Conservation (phyloP, 768 basidiomycete species). For the Amylocystis lapponica region DNA sequence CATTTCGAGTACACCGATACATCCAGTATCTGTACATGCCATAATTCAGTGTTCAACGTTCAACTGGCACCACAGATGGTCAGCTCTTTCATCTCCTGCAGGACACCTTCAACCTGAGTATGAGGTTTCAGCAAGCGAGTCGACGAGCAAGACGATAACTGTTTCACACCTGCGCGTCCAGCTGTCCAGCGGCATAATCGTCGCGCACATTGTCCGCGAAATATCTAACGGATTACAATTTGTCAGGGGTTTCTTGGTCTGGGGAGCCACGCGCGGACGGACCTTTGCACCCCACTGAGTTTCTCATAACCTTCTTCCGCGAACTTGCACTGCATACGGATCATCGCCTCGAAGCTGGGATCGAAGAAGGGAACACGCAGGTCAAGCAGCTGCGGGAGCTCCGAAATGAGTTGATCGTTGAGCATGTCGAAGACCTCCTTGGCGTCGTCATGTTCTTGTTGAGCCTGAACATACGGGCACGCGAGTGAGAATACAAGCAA, state of each 20-base stretch:
- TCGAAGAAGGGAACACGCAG: conserved; percentile 97
- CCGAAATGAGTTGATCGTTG: conserved; percentile 86
- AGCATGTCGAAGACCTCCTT: conserved; percentile 92
- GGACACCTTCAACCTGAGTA: conserved; percentile 82
- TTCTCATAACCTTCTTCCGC: conserved; percentile 99
- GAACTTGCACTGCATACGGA: conserved; percentile 94
- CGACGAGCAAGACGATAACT: background rate
- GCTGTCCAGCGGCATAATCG: conserved; percentile 93
- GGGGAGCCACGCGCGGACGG: conserved; percentile 8
- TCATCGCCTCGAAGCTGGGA: conserved; percentile 98
- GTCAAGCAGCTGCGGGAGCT: conserved; percentile 89
- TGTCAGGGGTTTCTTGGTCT: background rate
- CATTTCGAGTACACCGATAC: background rate
- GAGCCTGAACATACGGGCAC: conserved; percentile 47
- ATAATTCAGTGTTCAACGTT: background rate
- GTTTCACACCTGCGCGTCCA: conserved; percentile 78
- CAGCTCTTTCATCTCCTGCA: conserved; percentile 95
- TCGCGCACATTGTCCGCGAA: conserved; percentile 88
- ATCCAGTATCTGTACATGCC: background rate
- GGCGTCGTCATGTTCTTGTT: conserved; percentile 93
- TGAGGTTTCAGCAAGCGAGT: background rate
- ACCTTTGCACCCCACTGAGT: conserved; percentile 90
- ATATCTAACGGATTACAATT: conserved; percentile 45
- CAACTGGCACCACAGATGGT: conserved; percentile 76
- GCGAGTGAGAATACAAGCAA: background rate